These are phyloP conservation scores for Lyophyllum shimeji DNA, from an alignment of 768 basidiomycete species.

Conservation along the genomic window DNA sequence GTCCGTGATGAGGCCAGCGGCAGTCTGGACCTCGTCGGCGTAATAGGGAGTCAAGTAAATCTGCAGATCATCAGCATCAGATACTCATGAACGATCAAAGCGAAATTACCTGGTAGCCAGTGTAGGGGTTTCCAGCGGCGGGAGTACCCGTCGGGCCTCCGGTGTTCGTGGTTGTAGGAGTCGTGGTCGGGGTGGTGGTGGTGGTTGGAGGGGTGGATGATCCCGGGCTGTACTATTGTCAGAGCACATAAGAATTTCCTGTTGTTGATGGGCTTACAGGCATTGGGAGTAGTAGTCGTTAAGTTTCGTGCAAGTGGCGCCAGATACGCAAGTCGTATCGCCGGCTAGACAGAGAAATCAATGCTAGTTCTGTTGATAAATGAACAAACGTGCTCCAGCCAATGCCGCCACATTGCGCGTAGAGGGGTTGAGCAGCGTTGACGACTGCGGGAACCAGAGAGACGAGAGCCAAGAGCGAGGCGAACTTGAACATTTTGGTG, in stretches of 20 bases:
- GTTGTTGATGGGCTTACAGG: constrained; percentile 26
- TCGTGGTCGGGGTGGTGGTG: constrained; percentile 15
- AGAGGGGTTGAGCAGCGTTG: constrained; percentile 41
- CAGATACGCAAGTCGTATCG: constrained; percentile 39
- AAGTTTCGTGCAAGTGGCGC: constrained; percentile 29
- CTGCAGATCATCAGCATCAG: constrained; percentile 22
- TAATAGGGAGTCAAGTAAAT: constrained; percentile 57
- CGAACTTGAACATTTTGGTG: constrained; percentile 46
- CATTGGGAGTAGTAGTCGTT: constrained; percentile 43
- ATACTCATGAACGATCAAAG: background rate
- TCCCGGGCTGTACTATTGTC: constrained; percentile 14
- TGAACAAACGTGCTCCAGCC: constrained; percentile 42
- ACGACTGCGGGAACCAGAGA: constrained; percentile 44
- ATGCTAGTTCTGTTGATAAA: constrained; percentile 21
- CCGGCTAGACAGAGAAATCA: constrained; percentile 27
- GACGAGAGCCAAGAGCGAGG: constrained; percentile 40
- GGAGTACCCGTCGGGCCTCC: constrained; percentile 33
- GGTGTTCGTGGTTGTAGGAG: constrained; percentile 20
- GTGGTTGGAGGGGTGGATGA: constrained; percentile 16
- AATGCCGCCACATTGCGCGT: constrained; percentile 55
- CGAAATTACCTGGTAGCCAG: constrained; percentile 40
- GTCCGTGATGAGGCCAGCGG: constrained; percentile 48
- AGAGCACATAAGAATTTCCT: background rate
- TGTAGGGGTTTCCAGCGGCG: constrained; percentile 51
- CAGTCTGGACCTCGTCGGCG: constrained; percentile 50